Percentiles rank a stretch among this genome's conserved stretches.
phyloP scores from a whole-genome alignment of 495 filamentous ascomycete species.

The Jackrogersella multiformis region DNA sequence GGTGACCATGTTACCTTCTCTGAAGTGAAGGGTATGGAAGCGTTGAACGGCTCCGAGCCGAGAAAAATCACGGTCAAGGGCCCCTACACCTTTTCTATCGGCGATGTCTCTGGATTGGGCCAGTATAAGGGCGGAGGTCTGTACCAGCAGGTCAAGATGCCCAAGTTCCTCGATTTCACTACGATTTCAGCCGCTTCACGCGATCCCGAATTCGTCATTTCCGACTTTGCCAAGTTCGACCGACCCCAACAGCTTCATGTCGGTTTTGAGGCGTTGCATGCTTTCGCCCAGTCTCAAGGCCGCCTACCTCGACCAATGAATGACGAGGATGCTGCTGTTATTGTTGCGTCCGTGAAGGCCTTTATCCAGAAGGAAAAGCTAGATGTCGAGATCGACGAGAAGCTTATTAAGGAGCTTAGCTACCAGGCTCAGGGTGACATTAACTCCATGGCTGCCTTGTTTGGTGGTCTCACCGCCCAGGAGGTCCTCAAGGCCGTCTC shows the following conservation, averaged over 20 bases:
- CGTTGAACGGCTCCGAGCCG: slow-evolving; percentile 80
- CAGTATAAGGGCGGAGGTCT: slow-evolving; percentile 87
- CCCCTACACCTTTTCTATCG: slow-evolving; percentile 96
- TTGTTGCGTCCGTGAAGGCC: slow-evolving; percentile 74
- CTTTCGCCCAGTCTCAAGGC: slow-evolving; percentile 76
- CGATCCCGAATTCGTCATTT: slow-evolving; percentile 87
- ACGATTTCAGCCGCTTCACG: slow-evolving; percentile 76
- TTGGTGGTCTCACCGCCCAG: slow-evolving; percentile 93
- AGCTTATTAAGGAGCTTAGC: slow-evolving; percentile 90
- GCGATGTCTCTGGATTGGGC: slow-evolving; percentile 87
- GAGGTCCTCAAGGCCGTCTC: slow-evolving; percentile 98
- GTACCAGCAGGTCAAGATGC: slow-evolving; percentile 97
- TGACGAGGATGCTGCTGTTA: slow-evolving; percentile 80
- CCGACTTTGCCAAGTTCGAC: slow-evolving; percentile 98
- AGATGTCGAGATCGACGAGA: slow-evolving; percentile 85
- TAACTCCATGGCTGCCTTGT: slow-evolving; percentile 91
- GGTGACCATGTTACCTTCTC: slow-evolving; percentile 96
- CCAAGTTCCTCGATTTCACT: slow-evolving; percentile 91
- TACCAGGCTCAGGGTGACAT: slow-evolving; percentile 96
- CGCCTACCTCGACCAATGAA: slow-evolving; percentile 84
- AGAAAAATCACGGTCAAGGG: slow-evolving; percentile 93
- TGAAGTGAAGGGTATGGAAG: slow-evolving; percentile 93
- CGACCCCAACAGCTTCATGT: slow-evolving; percentile 90
- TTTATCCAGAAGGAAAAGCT: slow-evolving; percentile 76
- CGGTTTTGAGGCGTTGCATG: slow-evolving; percentile 91